Base-by-base conservation (phyloP, 2,329 filamentous ascomycete genomes). In the Fusarium sp. region DNA sequence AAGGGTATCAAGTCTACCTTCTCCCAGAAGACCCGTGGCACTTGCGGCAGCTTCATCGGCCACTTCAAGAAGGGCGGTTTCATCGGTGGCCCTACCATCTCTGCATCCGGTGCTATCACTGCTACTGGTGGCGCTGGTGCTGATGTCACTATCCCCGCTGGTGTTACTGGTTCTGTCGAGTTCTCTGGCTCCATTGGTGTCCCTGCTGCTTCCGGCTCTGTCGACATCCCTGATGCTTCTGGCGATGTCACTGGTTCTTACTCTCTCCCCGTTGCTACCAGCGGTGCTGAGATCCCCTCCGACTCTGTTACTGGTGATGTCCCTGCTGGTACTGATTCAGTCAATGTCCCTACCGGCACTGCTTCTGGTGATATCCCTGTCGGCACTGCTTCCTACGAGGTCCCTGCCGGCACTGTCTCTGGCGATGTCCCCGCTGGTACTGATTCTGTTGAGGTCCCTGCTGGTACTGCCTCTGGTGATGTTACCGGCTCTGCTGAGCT, bases 1-100 rank as follows among this genome's bases (percentile, higher is more conserved):
- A 62, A 47, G 38, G 66, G 59, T 44, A 50, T 33, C 41, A 64
- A 70, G 43, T 50, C 57, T 11, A 47, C 68, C n/a, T 50, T 65
- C 54, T 69, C 65, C 28, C 56, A 69, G 21, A 49, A 59, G 48
- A 52, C 46, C 46, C 73, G 70, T 29, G 73, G 70, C 13, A 47
- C 33, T 28, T 62, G 68, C 24, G 68, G 69, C n/a, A 21, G 33
- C 28, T 71, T 69, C 56, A 59, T 71, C 21, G 64, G 46, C 2
- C 33, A 33, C n/a, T 68, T 68, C 65, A 68, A 65, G 53, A 37
- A 68, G 33, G 48, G 43, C 26, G 58, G 63, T 23, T 41, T 41
- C 20, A n/a, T 60, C 12, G 39, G 37, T 1, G 64, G 64, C 7
- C 64, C 65, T 56, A 64, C 65, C 10, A 60, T 68, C 39, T 37